Percentiles rank a stretch among this genome's conserved stretches.
These are phyloP conservation scores for Ceratocystis albifundus DNA, from an alignment of 2,329 filamentous ascomycete species.

Conservation along the genomic window DNA sequence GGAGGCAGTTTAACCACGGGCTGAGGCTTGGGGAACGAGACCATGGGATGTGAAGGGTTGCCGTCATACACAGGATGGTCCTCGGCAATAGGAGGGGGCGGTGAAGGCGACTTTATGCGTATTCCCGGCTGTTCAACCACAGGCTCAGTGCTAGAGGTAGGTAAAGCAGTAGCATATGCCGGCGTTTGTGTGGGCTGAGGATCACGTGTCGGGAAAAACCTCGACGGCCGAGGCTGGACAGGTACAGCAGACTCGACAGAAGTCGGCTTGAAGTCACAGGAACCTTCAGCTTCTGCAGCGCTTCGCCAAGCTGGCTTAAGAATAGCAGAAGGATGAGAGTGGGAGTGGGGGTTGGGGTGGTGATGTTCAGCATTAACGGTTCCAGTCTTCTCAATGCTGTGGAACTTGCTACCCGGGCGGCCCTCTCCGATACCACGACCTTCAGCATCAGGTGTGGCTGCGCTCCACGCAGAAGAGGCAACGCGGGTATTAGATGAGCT, in stretches of 20 bases:
- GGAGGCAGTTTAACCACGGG: conserved; percentile 76
- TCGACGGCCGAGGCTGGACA: conserved; percentile 42
- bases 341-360: too few species aligned
- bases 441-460: background rate
- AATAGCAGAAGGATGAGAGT: conserved; percentile 10
- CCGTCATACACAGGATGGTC: conserved; percentile 64
- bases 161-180: too few species aligned
- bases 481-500: background rate
- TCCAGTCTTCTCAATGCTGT: background rate
- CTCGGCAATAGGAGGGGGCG: conserved; percentile 58
- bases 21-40: conserved; percentile 56
- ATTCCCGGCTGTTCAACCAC: conserved; percentile 29
- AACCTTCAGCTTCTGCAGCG: background rate
- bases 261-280: background rate
- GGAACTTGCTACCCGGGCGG: background rate
- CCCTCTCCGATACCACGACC: background rate
- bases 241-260: conserved; percentile 27
- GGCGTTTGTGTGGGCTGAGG: conserved; percentile 32
- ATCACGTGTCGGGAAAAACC: conserved; percentile 51
- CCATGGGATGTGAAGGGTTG: conserved; percentile 52
- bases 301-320: conserved; percentile 21
- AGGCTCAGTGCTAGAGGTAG: background rate
- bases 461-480: background rate
- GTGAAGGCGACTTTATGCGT: conserved; percentile 49
- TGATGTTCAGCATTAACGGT: background rate